A percentile compares a stretch with the other conserved stretches of the same genome.
These are phyloP conservation scores for Letharia columbiana DNA, from an alignment of 495 filamentous ascomycete genomes.

Conservation along the genomic window DNA sequence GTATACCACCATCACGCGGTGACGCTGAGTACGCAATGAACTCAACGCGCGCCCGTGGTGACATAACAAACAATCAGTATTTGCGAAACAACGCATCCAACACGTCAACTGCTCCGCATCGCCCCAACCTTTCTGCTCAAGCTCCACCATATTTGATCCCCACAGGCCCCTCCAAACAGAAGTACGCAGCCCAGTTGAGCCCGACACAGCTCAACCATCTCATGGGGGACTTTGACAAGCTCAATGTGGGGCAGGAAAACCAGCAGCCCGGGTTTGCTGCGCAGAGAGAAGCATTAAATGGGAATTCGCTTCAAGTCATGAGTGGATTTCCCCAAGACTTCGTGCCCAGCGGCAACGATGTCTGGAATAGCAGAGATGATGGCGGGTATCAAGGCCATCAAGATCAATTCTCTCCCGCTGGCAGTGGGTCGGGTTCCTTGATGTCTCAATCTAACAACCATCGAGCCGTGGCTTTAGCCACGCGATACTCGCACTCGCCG, in stretches of 20 bases:
- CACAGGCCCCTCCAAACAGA: slow-evolving; percentile 2
- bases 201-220: slow-evolving; percentile 18
- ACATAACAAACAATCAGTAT: slow-evolving; percentile 15
- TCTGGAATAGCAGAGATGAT: slow-evolving; percentile 11
- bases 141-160: slow-evolving; percentile 11
- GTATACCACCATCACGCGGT: slow-evolving; percentile 35
- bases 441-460: slow-evolving; percentile 9
- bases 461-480: slow-evolving; percentile 24
- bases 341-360: slow-evolving; percentile 5
- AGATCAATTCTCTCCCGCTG: slow-evolving; percentile 11
- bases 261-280: slow-evolving; percentile 12
- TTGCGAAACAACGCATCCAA: slow-evolving; percentile 12
- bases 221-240: slow-evolving; percentile 19
- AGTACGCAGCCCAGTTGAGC: slow-evolving; percentile 14
- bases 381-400: slow-evolving; percentile 11
- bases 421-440: slow-evolving; percentile 15
- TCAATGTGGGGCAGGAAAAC: slow-evolving; percentile 20
- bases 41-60: slow-evolving; percentile 14
- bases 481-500: slow-evolving; percentile 42
- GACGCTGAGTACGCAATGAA: slow-evolving; percentile 25
- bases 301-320: background rate
- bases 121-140: slow-evolving; percentile 21
- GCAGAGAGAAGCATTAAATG: slow-evolving; percentile 8
- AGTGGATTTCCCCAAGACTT: slow-evolving; percentile 11
- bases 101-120: slow-evolving; percentile 10